Evolutionary conservation across 1,284 basidiomycete genomes (phyloP), one percentile per base, ranked within the genome.

Genomic region (Ustilago nuda): DNA sequence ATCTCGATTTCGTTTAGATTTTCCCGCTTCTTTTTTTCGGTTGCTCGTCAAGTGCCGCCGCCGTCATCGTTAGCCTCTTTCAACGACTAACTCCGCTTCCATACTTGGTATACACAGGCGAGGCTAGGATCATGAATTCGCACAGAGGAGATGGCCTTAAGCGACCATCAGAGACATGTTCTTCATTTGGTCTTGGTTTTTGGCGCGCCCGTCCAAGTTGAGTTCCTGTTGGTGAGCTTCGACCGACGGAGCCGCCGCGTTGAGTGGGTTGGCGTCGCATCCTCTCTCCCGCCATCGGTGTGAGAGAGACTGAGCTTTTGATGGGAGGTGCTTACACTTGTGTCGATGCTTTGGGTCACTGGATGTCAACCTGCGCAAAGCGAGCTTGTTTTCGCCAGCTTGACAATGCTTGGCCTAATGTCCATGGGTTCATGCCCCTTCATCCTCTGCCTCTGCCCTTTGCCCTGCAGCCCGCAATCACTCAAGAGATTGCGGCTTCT

Each of bases 41-140:
- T 3, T 61, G 58, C 58, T 60, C 58, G 58, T 60, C 48, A 60
- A 60, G 48, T 60, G 43, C 60, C 53, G 46, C 60, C 53, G 46
- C 37, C 48, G 48, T 17, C 41, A 58, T 58, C 56, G 45, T 50
- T 35, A 50, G 17, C 1, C n/a, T 27, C 23, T 19, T 33, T 56
- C 27, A 50, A 27, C 48, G 8, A 30, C 37, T 17, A 39, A 11
- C 48, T 30, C 30, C 48, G 30, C 48, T 50, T 30, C 27, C 3
- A 32, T 15, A 12, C 15, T 50, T 50, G 32, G 48, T 50, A 30
- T 32, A 9, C 30, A 11, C 48, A 50, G 48, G 48, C 48, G 48
- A 32, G 48, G 27, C 30, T 23, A 50, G 27, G 48, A 50, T 50
- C 48, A 27, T 33, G 48, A 33, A 50, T 32, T 30, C 48, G 1